Base-by-base conservation (phyloP, 2,329 filamentous ascomycete species). In the Alternaria burnsii region DNA sequence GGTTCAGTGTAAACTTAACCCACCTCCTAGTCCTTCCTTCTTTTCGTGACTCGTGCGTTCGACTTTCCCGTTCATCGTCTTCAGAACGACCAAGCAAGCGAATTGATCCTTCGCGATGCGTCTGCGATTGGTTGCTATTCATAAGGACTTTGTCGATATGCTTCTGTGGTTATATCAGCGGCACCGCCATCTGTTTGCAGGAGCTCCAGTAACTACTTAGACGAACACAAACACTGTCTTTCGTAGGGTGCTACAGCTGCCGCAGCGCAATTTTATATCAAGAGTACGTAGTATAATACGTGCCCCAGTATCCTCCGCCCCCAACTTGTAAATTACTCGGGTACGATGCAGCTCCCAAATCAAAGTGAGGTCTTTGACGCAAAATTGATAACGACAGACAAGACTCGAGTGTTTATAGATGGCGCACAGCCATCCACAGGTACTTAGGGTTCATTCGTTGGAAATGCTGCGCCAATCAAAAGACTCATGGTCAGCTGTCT, bases 401-500 rank as follows among this genome's bases (percentile, higher is more conserved):
- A 36, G 46, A 30, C 30, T 36, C n/a, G 11, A 18, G 12, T 50
- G 9, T 18, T 36, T 18, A 50, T 10, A 16, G 30, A 30, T 36
- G 16, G 16, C 30, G 30, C n/a, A 41, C 40, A 41, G 18, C n/a
- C 3, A 6, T 41, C 4, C 18, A 41, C 18, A 47, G 55, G 41
- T 40, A 52, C 40, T 11, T 9, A 12, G 30, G 70, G 73, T 2
- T 69, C 71, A 1, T 76, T 71, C 41, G 68, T 76, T n/a, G 79
- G 78, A 5, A 78, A 78, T 61, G 76, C 78, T 26, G 71, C 71
- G 36, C 72, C 72, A 36, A 78, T 81, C 22, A 60, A 71, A 14
- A 67, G 78, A 10, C 69, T 81, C 16, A 77, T 76, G 30, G 80
- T 80, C 66, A 73, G 67, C 20, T 78, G 79, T 16, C 67, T 82